Conservation (phyloP, 495 filamentous ascomycete genomes). For the Penicillium alfredii region DNA sequence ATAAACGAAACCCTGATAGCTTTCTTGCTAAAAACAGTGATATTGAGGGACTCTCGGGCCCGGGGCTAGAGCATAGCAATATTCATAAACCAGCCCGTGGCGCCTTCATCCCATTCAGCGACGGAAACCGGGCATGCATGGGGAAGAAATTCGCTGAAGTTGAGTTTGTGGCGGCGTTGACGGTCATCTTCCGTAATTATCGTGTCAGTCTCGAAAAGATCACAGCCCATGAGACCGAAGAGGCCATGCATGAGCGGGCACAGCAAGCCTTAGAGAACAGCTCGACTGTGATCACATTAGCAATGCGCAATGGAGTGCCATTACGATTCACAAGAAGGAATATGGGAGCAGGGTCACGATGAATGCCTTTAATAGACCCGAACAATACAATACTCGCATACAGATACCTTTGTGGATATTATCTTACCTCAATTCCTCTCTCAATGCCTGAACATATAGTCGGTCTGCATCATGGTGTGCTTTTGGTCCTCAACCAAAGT, state of each 20-base stretch:
- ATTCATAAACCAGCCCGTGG: constrained; percentile 57
- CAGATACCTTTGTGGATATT: too few species aligned
- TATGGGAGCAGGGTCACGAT: too few species aligned
- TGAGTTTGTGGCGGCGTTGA: constrained; percentile 62
- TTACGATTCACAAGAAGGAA: not conserved
- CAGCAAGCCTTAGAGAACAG: not conserved
- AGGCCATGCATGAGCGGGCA: not conserved
- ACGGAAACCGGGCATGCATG: constrained; percentile 64
- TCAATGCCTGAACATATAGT: too few species aligned
- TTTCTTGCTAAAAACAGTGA: constrained; percentile 15
- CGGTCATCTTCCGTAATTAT: constrained; percentile 57
- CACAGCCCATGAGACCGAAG: constrained; percentile 39
- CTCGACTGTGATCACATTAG: not conserved
- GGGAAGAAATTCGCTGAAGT: constrained; percentile 71
- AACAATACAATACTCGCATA: too few species aligned
- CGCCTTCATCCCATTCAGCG: constrained; percentile 66
- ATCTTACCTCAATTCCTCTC: too few species aligned
- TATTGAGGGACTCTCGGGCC: constrained; percentile 6
- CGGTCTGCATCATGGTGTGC: too few species aligned
- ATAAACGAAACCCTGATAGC: constrained; percentile 12
- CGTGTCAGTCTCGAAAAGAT: constrained; percentile 61
- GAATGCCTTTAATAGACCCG: too few species aligned
- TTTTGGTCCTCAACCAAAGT: too few species aligned
- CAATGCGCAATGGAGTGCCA: not conserved
- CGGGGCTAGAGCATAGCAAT: constrained; percentile 21